phyloP scores from a whole-genome alignment of 768 basidiomycete genomes.

The Artomyces pyxidatus region DNA sequence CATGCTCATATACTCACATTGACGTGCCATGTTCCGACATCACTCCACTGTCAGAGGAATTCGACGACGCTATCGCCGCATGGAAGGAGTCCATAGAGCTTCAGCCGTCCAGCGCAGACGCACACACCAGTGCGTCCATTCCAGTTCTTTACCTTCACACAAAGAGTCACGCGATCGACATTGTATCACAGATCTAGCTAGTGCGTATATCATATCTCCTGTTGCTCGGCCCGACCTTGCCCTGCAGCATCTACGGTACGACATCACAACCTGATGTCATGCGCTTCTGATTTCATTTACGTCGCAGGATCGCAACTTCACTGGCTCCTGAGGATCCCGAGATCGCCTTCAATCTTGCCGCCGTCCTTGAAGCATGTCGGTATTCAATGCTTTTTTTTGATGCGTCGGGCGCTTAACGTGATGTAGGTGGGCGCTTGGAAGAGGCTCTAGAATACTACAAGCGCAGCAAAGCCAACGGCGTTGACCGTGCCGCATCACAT shows the following conservation, averaged over 20 bases:
- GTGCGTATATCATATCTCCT: slow-evolving; percentile 80
- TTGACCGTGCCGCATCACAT: slow-evolving; percentile 76
- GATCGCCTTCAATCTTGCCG: slow-evolving; percentile 86
- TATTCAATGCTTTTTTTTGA: not conserved
- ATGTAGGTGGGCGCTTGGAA: slow-evolving; percentile 65
- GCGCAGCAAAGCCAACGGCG: slow-evolving; percentile 65
- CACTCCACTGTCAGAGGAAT: slow-evolving; percentile 54
- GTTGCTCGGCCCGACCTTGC: slow-evolving; percentile 80
- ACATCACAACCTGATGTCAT: slow-evolving; percentile 23
- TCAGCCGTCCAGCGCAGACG: slow-evolving; percentile 78
- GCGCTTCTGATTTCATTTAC: slow-evolving; percentile 21
- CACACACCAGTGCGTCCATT: slow-evolving; percentile 67
- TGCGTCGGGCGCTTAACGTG: slow-evolving; percentile 1
- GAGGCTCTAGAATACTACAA: slow-evolving; percentile 79
- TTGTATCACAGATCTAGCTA: slow-evolving; percentile 78
- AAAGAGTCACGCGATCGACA: too few relatives aligned
- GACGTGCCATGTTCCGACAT: not conserved
- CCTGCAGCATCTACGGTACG: slow-evolving; percentile 73
- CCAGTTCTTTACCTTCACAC: slow-evolving; percentile 4
- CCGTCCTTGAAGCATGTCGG: slow-evolving; percentile 84
- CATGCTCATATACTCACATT: slow-evolving; percentile 8
- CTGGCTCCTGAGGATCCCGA: slow-evolving; percentile 85
- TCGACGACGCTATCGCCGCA: slow-evolving; percentile 73
- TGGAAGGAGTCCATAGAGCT: slow-evolving; percentile 82
- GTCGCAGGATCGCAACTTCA: slow-evolving; percentile 66